Evolutionary conservation across 2,329 filamentous ascomycete species (phyloP), one percentile per base, ranked within the genome.

Genomic region (Penicillium sp.): DNA sequence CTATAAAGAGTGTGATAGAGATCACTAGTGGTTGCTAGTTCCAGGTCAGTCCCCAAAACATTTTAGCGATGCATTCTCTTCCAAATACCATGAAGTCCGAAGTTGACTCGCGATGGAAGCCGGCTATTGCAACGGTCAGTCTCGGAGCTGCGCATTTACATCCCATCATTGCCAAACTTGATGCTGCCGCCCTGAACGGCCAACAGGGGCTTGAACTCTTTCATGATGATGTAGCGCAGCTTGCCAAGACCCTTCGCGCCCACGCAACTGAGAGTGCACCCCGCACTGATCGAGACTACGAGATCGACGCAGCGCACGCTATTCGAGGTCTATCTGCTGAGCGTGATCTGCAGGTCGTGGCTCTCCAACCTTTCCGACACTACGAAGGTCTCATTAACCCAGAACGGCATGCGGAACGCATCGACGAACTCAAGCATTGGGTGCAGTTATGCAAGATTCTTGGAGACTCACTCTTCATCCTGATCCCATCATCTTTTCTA

Each of bases 281-380:
- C 45, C 57, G 57, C 38, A 52, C 61, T 40, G 75, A 81, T 0
- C 77, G 84, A 50, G 83, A 88, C 64, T 89, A 84, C 62, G 77
- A 82, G 46, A 70, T 79, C 56, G 73, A 75, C 7, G 79, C 85
- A 1, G 85, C 80, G 0, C 68, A 70, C 29, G 74, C 79, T 35
- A 79, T 89, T 47, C 79, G 77, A 55, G 69, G 71, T 0, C 72
- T 86, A 46, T 83, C 80, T 39, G 72, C 79, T 23, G 74, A 80
- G 25, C 75, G 83, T 35, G 72, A 74, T 0, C 71, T 90, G 1
- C 74, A 78, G 46, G 79, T 90, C 52, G 76, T 90, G 60, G 84
- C 89, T 72, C 75, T 90, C 3, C 87, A 91, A 61, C 87, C 87
- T 0, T 90, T 91, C 60, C 76, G 84, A 21, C 87, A 89, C 61